Evolutionary conservation across 2,329 filamentous ascomycete genomes (phyloP), one percentile per base, ranked within the genome.

Genomic region (Phaeophleospora eucalypticola): DNA sequence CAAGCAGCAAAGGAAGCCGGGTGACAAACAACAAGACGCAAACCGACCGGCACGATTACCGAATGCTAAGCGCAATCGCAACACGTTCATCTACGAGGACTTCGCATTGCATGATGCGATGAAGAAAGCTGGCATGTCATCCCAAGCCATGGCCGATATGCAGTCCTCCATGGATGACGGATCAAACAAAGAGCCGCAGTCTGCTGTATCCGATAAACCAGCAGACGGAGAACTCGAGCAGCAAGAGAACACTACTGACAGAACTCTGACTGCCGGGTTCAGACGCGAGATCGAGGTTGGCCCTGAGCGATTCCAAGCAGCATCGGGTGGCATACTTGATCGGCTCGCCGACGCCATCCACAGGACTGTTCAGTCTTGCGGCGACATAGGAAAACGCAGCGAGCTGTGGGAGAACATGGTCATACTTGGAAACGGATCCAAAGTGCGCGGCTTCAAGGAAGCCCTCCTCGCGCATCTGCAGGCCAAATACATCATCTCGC

Each of bases 351-450:
- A 85, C 45, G 82, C 87, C 33, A 85, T 97, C 55, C 89, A 95
- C 68, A 82, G 84, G 48, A 84, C 88, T 1, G 82, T 97, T 43
- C 84, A 90, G 58, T 81, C 83, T 29, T 87, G 95, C 18, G 83
- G 88, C 37, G 89, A 95, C 53, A 82, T 89, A 56, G 84, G 86
- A 60, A 90, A 89, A 74, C 83, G 93, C 36, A 84, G 87, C 29
- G 79, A 86, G 29, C 84, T 94, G 54, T 98, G 93, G 93, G 91
- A 97, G 60, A 87, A 86, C 51, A 70, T 98, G 43, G 84, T 95
- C 57, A 86, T 98, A 45, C 86, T 95, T 43, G 93, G 93, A 58
- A 95, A 95, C 62, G 93, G 93, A 47, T 83, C 79, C 49, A 80
- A 74, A 60, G 71, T 84, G 41, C 75, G 77, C 70, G 82, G 93